Conservation (phyloP, 2,329 filamentous ascomycete genomes). For the Aspergillus costaricaensis region DNA sequence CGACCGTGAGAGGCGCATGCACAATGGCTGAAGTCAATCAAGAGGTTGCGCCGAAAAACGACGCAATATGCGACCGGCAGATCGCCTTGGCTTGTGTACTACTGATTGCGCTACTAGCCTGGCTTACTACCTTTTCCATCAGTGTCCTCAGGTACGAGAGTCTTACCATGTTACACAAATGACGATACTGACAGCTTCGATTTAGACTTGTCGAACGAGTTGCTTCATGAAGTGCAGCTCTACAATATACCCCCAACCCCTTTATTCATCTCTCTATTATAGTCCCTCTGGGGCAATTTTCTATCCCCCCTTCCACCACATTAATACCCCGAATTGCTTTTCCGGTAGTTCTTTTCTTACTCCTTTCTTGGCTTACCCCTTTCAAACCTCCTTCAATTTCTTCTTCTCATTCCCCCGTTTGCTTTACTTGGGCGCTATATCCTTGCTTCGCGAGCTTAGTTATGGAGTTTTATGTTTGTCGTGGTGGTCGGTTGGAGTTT, state of each 20-base stretch:
- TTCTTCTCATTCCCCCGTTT: neutral
- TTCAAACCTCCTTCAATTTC: neutral
- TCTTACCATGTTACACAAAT: conserved; percentile 27
- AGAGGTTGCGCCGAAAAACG: conserved; percentile 34
- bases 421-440: neutral
- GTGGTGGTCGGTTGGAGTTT: neutral
- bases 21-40: conserved; percentile 48
- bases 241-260: neutral
- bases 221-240: conserved; percentile 16
- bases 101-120: conserved; percentile 79
- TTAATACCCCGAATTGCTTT: neutral
- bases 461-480: neutral
- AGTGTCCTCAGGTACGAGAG: conserved; percentile 69
- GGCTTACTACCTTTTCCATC: conserved; percentile 85
- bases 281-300: neutral
- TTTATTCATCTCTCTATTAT: neutral
- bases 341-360: neutral
- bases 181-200: neutral
- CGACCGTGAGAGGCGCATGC: conserved; percentile 62
- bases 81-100: conserved; percentile 76
- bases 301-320: neutral
- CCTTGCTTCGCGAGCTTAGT: neutral
- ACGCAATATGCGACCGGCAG: conserved; percentile 62
- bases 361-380: conserved; percentile 1
- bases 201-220: conserved; percentile 44